Evolutionary conservation across 1,139 yeast genomes (phyloP), one percentile per base, ranked within the genome.

Genomic region (Taphrina deformans): DNA sequence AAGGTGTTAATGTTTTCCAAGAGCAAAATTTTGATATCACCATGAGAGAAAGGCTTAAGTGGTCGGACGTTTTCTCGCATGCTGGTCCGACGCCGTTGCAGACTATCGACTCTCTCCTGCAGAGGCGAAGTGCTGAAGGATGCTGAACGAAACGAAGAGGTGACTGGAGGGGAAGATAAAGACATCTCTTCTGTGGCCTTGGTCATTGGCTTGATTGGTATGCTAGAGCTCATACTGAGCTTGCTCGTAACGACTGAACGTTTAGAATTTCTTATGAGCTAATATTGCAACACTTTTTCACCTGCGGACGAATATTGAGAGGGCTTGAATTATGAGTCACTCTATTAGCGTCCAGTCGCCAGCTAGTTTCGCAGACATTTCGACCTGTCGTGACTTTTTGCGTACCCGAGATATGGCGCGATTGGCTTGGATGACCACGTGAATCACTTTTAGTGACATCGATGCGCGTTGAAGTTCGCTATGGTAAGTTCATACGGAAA

Each of bases 1-100:
- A 97, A 90, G 76, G 83, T 82, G 76, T 95, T 93, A 72, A 93
- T 96, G 74, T 93, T 93, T 79, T 93, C 99, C 69, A 93, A 81
- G 71, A 93, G 79, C 73, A 93, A 81, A 69, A 95, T 89, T 79
- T 91, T 93, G 77, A 93, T 87, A 75, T 93, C 99, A 69, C 93
- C 95, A 66, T 96, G 87, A 69, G 89, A 85, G 75, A 89, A 90
- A 23, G 97, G 97, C 78, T 90, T 91, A 73, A 91, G 50, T 14
- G 63, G 63, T 16, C 63, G 55, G 3, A 52, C 63, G 27, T 50
- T 50, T 23, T 48, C 50, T 31, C 38, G 27, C 9, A 59, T 44
- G 26, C 63, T 59, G 26, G 56, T 23, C 4, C 63, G 35, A 14
- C 63, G 45, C 16, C 56, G 24, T 26, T 23, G 24, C 7, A 26